Conservation (phyloP, 129 eudicot species). For the Calendula officinalis region DNA sequence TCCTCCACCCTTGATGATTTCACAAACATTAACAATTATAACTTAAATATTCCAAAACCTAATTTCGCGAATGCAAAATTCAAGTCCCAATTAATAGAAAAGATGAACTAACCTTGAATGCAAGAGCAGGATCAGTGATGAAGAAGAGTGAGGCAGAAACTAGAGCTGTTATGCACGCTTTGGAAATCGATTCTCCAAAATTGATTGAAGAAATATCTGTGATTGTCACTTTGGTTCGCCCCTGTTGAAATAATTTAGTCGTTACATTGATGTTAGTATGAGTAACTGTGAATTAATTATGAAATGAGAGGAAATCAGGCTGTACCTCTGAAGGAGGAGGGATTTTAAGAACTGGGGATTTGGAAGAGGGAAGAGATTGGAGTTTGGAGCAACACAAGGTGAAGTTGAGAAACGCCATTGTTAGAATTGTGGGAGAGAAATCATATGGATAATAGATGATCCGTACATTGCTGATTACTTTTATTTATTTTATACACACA, state of each 20-base stretch:
- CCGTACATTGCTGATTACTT: background rate
- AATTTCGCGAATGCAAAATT: background rate
- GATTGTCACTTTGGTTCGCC: slow-evolving; percentile 19
- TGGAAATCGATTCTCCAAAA: slow-evolving; percentile 52
- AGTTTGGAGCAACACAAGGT: slow-evolving; percentile 45
- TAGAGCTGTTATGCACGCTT: slow-evolving; percentile 65
- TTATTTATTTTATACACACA: too few species aligned
- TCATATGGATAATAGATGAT: slow-evolving; percentile 23
- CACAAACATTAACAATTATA: slow-evolving; percentile 23
- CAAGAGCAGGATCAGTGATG: slow-evolving; percentile 83
- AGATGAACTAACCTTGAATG: slow-evolving; percentile 59
- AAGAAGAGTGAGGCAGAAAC: slow-evolving; percentile 82
- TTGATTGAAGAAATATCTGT: slow-evolving; percentile 19
- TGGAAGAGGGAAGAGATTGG: slow-evolving; percentile 31
- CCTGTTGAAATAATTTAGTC: slow-evolving; percentile 19
- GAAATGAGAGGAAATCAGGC: background rate
- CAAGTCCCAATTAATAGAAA: background rate
- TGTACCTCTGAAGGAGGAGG: slow-evolving; percentile 24
- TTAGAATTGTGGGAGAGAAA: slow-evolving; percentile 29
- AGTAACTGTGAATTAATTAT: background rate
- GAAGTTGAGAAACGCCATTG: slow-evolving; percentile 77
- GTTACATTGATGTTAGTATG: background rate
- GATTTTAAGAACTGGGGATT: slow-evolving; percentile 22
- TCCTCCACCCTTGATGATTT: slow-evolving; percentile 76
- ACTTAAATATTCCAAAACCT: background rate